Percentiles rank a stretch among this genome's conserved stretches.
Evolutionary conservation across 2,329 filamentous ascomycete species (phyloP).

Genomic region (Nakataea oryzae): DNA sequence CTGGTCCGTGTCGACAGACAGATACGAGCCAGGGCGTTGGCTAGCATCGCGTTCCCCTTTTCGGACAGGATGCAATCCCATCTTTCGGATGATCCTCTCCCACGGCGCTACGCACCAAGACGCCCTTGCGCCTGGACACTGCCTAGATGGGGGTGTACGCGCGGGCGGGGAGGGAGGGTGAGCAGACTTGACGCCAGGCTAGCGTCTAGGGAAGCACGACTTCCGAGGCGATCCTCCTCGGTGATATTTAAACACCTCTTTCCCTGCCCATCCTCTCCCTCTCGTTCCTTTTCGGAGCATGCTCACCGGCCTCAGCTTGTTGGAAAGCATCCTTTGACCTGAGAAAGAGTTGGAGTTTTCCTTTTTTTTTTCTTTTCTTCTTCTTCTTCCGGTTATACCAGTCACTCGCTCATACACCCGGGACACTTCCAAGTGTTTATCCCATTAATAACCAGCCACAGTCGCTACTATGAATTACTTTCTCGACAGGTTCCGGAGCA

Average conservation of each 20-base stretch:
- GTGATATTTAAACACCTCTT: background rate
- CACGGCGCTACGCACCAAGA: background rate
- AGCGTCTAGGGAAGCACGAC: background rate
- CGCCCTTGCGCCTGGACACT: background rate
- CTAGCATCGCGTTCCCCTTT: background rate
- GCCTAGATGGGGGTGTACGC: background rate
- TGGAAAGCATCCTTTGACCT: background rate
- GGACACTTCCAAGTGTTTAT: background rate
- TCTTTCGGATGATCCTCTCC: background rate
- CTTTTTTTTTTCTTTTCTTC: background rate
- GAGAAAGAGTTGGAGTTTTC: background rate
- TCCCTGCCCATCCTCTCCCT: background rate
- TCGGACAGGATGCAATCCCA: background rate
- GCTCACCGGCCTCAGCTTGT: background rate
- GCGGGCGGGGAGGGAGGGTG: background rate
- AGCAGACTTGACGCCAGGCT: background rate
- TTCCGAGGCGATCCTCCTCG: background rate
- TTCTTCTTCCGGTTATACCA: background rate
- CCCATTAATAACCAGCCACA: background rate
- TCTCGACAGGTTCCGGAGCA: background rate
- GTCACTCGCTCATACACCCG: background rate
- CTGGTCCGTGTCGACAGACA: background rate
- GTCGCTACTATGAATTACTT: background rate
- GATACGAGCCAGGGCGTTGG: background rate
- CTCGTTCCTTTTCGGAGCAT: background rate